phyloP scores from a whole-genome alignment of 1,284 basidiomycete species.

The Takashimella koratensis region DNA sequence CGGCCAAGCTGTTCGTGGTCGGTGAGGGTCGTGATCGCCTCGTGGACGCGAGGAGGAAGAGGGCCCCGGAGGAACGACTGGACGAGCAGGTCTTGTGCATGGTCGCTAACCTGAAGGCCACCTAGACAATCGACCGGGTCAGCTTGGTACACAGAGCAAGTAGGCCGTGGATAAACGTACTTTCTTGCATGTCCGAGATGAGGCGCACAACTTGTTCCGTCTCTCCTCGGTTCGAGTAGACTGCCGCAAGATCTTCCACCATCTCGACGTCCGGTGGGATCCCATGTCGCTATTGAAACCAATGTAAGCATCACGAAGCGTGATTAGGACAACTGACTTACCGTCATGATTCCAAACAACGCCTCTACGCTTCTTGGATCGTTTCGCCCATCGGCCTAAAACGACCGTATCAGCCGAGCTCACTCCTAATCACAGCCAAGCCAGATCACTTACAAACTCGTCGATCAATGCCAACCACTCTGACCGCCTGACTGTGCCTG shows the following conservation, averaged over 20 bases:
- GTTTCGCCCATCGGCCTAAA: not conserved
- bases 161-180: slow-evolving; percentile 13
- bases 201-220: slow-evolving; percentile 21
- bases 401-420: not conserved
- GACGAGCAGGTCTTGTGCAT: slow-evolving; percentile 32
- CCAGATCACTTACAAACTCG: slow-evolving; percentile 26
- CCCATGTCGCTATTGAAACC: slow-evolving; percentile 12
- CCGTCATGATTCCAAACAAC: slow-evolving; percentile 16
- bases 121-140: too few relatives aligned
- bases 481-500: slow-evolving; percentile 29
- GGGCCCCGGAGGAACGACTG: slow-evolving; percentile 20
- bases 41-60: slow-evolving; percentile 24
- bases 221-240: slow-evolving; percentile 22
- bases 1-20: slow-evolving; percentile 40
- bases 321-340: not conserved
- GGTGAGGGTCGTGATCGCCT: slow-evolving; percentile 42
- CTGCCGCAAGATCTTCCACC: slow-evolving; percentile 16
- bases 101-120: slow-evolving; percentile 14
- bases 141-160: too few relatives aligned
- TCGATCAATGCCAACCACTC: slow-evolving; percentile 42
- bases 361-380: slow-evolving; percentile 15
- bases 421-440: too few relatives aligned
- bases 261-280: slow-evolving; percentile 4
- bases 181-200: slow-evolving; percentile 16
- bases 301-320: not conserved